Base-by-base conservation (phyloP, 2,329 filamentous ascomycete genomes). In the Pseudogymnoascus sp. region DNA sequence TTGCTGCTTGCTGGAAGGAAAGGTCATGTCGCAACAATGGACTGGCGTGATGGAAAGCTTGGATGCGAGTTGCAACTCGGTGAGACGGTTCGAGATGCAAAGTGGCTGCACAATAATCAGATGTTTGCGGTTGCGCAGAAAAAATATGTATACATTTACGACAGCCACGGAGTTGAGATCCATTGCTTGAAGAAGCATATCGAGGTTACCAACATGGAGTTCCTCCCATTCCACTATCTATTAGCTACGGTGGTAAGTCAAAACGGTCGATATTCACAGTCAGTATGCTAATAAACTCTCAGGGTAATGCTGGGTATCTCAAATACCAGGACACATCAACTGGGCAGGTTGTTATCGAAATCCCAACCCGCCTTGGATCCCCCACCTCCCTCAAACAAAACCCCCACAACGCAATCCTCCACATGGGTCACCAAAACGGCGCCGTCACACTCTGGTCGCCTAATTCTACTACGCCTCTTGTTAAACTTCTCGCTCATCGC, bases 281-380 rank as follows among this genome's bases (percentile, higher is more conserved):
- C 11, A 7, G 16, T 30, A 41, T 61, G 30, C 64, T 71, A 64
- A 71, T 20, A 20, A 1, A 39, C 32, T 59, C n/a, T 25, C 14
- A 84, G 83, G 90, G 90, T 63, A 87, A 89, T 67, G 86, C 87
- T 50, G 93, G 93, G 38, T 89, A 89, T 68, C 78, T 99, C 61
- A 92, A 94, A 75, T 99, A 97, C 72, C 94, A 94, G 72, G 94
- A 99, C 73, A 91, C 91, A 20, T 96, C 91, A 4, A 99, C 92
- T 5, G 94, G 94, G 39, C 86, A 96, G 70, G 81, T 95, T 64
- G 88, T 97, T 14, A 84, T 87, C 68, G 92, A 97, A 73, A 82
- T 94, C 61, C 85, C 90, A 28, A 97, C 93, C 9, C 87, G 88
- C 71, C 81, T 92, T 64, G 94, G 94, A 28, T 86, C 89, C 3